phyloP scores from a whole-genome alignment of 495 filamentous ascomycete genomes.

The Tuber calosporum region DNA sequence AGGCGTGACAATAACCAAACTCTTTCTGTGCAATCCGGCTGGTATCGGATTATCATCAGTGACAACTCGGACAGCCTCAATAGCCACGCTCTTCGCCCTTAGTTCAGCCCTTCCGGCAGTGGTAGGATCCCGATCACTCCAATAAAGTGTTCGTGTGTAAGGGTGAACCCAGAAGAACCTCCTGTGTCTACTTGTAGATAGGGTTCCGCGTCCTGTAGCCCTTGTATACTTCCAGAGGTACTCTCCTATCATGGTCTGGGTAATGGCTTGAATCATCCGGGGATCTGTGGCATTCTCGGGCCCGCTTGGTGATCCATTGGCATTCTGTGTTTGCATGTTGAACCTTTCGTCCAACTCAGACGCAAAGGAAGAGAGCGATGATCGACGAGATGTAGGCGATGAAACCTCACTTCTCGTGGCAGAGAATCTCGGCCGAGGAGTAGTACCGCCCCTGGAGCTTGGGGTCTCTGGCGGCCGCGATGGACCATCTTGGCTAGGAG shows the following conservation, averaged over 20 bases:
- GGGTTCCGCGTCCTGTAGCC: constrained; percentile 72
- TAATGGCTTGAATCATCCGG: constrained; percentile 98
- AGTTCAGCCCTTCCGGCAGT: constrained; percentile 67
- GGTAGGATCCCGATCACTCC: constrained; percentile 85
- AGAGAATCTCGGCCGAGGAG: constrained; percentile 52
- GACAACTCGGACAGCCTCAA: constrained; percentile 88
- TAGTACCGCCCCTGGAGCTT: constrained; percentile 49
- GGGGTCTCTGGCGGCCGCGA: constrained; percentile 40
- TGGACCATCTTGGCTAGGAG: constrained; percentile 48
- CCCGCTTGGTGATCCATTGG: constrained; percentile 9
- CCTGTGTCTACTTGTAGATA: constrained; percentile 80
- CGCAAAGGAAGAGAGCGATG: constrained; percentile 88
- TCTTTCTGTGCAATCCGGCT: constrained; percentile 87
- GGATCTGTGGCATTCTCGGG: constrained; percentile 66
- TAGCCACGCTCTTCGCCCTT: constrained; percentile 88
- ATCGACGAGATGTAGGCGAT: constrained; percentile 51
- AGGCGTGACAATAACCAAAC: constrained; percentile 80
- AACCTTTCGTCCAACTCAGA: constrained; percentile 89
- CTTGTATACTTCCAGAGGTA: constrained; percentile 99
- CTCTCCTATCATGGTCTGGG: constrained; percentile 98
- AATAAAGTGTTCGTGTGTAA: constrained; percentile 93
- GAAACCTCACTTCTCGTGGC: constrained; percentile 53
- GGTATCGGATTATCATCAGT: constrained; percentile 93
- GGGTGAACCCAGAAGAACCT: constrained; percentile 99
- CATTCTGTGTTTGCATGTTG: constrained; percentile 56